Evolutionary conservation across 257 asterid genomes (phyloP).

Genomic region (Ajuga chamaepitys): DNA sequence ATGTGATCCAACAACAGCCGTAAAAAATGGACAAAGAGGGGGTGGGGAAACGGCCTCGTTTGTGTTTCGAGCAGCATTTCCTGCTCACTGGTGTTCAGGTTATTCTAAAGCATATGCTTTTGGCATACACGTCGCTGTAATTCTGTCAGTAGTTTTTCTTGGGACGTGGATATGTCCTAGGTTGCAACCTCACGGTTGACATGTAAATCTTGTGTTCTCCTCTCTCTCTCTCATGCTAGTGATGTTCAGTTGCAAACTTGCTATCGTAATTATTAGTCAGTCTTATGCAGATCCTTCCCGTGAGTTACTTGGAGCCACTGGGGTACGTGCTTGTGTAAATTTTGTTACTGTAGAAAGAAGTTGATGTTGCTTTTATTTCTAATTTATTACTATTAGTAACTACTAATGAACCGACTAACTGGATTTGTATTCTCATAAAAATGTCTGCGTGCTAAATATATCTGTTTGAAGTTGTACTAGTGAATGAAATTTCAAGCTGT

Average conservation of each 20-base stretch:
- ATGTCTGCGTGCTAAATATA: background rate
- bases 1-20: constrained; percentile 6
- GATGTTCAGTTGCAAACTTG: background rate
- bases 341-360: constrained; percentile 8
- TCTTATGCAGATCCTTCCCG: background rate
- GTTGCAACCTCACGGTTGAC: constrained; percentile 16
- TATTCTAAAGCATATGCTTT: constrained; percentile 15
- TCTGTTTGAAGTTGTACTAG: background rate
- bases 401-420: background rate
- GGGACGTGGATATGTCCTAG: constrained; percentile 36
- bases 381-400: no score
- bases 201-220: background rate
- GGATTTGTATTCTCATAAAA: background rate
- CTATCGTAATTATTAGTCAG: background rate
- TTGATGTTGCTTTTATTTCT: background rate
- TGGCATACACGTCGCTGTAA: constrained; percentile 26
- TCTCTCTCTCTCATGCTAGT: background rate
- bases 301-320: background rate
- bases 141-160: constrained; percentile 27
- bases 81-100: constrained; percentile 12
- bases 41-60: constrained; percentile 8
- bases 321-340: constrained; percentile 8
- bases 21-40: constrained; percentile 10
- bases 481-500: background rate
- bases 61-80: constrained; percentile 7